Base-by-base conservation (phyloP, 768 basidiomycete species). In the Macrocybe gigantea region DNA sequence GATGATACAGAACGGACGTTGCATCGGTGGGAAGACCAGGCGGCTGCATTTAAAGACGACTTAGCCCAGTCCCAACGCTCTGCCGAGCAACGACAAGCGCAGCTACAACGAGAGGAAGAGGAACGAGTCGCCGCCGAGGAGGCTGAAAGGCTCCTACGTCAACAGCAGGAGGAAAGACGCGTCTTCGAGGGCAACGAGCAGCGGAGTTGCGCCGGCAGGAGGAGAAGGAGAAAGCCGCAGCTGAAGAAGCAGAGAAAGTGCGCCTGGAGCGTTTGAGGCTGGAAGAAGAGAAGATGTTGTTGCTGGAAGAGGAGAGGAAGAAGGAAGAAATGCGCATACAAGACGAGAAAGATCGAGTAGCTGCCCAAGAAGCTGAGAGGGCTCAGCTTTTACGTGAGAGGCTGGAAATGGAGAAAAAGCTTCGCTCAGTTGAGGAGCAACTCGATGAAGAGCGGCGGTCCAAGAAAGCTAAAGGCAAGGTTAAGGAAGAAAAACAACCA, bases 1-100 rank as follows among this genome's bases (percentile, higher is more conserved):
- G 74, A 82, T 54, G 76, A 81, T 51, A 64, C 72, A 0, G 78
- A 82, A 52, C 50, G 69, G 12, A 71, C 68, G 37, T 64, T 79
- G 41, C 70, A 63, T 34, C 60, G 65, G 1, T 86, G 80, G 78
- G 60, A 68, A 36, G 72, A 78, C 48, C 68, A 68, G 49, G 51
- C 69, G 22, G 65, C 67, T 13, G 49, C 66, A 34, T 68, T 81
- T 33, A 65, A 67, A 43, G 60, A 65, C 34, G 60, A 68, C 41
- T 57, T 81, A 39, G 49, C 63, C 22, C 70, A 73, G 31, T 70
- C 74, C 2, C 64, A 70, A 45, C 65, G 61, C n/a, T 58, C 59
- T 2, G 80, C 79, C 47, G 61, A 60, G 3, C 53, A 64, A 41
- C 68, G 74, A 42, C 58, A 69, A 41, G 63, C 70, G 48, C 64